phyloP scores from a whole-genome alignment of 1,284 basidiomycete genomes.

The Microbotryomycetes sp. region DNA sequence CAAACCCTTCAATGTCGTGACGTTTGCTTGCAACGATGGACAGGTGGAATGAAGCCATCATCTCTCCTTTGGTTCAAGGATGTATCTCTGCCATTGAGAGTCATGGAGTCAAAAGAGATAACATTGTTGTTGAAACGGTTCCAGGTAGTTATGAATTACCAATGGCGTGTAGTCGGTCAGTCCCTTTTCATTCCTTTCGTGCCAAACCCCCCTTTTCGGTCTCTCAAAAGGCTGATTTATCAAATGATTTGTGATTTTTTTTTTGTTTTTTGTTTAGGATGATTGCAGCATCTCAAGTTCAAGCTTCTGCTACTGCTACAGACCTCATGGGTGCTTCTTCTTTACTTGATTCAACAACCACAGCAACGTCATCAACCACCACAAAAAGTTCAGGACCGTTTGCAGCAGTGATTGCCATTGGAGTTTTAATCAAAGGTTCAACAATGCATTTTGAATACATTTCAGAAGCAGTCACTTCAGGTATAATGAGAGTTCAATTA shows the following conservation, averaged over 20 bases:
- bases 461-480: slow-evolving; percentile 82
- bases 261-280: slow-evolving; percentile 52
- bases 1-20: not conserved
- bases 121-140: slow-evolving; percentile 85
- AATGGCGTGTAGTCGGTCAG: slow-evolving; percentile 66
- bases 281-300: slow-evolving; percentile 75
- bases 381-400: slow-evolving; percentile 59
- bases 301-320: slow-evolving; percentile 60
- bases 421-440: slow-evolving; percentile 92
- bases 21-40: not conserved
- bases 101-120: slow-evolving; percentile 73
- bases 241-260: no score
- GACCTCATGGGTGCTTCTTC: slow-evolving; percentile 70
- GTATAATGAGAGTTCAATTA: slow-evolving; percentile 86
- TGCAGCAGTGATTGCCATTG: slow-evolving; percentile 92
- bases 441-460: slow-evolving; percentile 99
- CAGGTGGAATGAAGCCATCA: slow-evolving; percentile 38
- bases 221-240: slow-evolving; percentile 39
- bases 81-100: slow-evolving; percentile 29
- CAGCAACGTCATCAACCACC: slow-evolving; percentile 47
- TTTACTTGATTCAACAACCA: slow-evolving; percentile 40
- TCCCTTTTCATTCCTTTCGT: slow-evolving; percentile 35
- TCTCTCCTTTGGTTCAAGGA: slow-evolving; percentile 34
- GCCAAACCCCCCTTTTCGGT: slow-evolving; percentile 42
- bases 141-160: slow-evolving; percentile 94